Percentiles rank a stretch among this genome's conserved stretches.
phyloP scores from a whole-genome alignment of 2,329 filamentous ascomycete species.

The Fusarium mundagurra region DNA sequence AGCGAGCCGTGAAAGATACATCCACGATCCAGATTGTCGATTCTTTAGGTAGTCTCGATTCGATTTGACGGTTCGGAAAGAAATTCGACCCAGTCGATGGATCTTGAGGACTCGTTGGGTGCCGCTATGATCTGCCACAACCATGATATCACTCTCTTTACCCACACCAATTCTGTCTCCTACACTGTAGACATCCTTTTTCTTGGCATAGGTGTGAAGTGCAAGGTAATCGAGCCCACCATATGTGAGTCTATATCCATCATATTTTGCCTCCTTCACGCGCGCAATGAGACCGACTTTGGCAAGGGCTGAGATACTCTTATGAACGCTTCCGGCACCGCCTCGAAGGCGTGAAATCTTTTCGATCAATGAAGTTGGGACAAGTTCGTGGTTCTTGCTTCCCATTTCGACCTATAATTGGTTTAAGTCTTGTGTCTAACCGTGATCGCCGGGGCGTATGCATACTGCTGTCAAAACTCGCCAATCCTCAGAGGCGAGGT shows the following conservation, averaged over 20 bases:
- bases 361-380: slow-evolving; percentile 88
- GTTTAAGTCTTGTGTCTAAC: slow-evolving; percentile 47
- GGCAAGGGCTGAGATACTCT: slow-evolving; percentile 87
- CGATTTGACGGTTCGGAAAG: slow-evolving; percentile 94
- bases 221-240: slow-evolving; percentile 98
- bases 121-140: slow-evolving; percentile 84
- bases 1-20: slow-evolving; percentile 94
- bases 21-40: slow-evolving; percentile 85
- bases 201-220: slow-evolving; percentile 85
- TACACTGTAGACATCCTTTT: slow-evolving; percentile 86
- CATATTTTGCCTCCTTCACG: slow-evolving; percentile 95
- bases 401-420: slow-evolving; percentile 82
- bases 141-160: slow-evolving; percentile 97
- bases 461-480: slow-evolving; percentile 89
- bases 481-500: slow-evolving; percentile 94
- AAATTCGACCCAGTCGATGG: slow-evolving; percentile 93
- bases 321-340: slow-evolving; percentile 81
- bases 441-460: slow-evolving; percentile 40
- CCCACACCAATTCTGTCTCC: slow-evolving; percentile 95
- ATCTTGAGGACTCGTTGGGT: slow-evolving; percentile 90
- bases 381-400: slow-evolving; percentile 96
- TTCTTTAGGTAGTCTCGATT: slow-evolving; percentile 96
- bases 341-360: slow-evolving; percentile 84
- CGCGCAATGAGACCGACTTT: slow-evolving; percentile 92
- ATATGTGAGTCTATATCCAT: slow-evolving; percentile 96